phyloP scores from a whole-genome alignment of 768 basidiomycete species.

The Leccinum disarticulatum region DNA sequence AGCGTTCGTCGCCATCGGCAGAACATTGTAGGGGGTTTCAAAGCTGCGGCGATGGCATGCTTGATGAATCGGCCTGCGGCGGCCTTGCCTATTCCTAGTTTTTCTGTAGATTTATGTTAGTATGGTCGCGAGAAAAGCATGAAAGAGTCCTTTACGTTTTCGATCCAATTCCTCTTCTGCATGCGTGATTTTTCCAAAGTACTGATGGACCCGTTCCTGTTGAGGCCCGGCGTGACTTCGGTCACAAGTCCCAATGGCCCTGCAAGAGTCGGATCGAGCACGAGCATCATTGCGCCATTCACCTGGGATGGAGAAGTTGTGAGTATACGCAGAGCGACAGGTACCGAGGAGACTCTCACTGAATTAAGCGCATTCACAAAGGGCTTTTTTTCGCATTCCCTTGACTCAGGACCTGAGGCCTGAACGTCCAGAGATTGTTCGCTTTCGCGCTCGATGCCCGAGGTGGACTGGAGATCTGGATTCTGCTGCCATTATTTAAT shows the following conservation, averaged over 20 bases:
- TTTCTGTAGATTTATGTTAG: too few relatives aligned
- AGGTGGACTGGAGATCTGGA: constrained; percentile 28
- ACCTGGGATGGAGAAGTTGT: constrained; percentile 22
- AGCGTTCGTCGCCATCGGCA: constrained; percentile 33
- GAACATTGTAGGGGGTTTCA: neutral
- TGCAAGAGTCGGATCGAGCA: constrained; percentile 84
- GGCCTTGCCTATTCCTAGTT: too few relatives aligned
- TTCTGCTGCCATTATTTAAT: constrained; percentile 24
- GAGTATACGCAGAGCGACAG: neutral
- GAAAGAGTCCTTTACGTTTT: too few relatives aligned
- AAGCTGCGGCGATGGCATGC: too few relatives aligned
- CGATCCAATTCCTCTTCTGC: too few relatives aligned
- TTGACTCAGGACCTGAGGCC: too few relatives aligned
- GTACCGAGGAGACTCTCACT: constrained; percentile 35
- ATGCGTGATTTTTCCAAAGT: too few relatives aligned
- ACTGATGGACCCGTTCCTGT: constrained; percentile 33
- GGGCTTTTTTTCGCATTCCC: constrained; percentile 46
- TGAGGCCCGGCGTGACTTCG: constrained; percentile 60
- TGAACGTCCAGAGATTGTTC: constrained; percentile 46
- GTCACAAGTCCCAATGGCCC: constrained; percentile 91
- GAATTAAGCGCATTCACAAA: constrained; percentile 87
- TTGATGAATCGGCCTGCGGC: too few relatives aligned
- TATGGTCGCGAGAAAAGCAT: too few relatives aligned
- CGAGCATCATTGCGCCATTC: constrained; percentile 87
- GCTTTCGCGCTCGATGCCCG: constrained; percentile 30